These are phyloP conservation scores for Suillus ampliporus DNA, from an alignment of 768 basidiomycete genomes.

Conservation along the genomic window DNA sequence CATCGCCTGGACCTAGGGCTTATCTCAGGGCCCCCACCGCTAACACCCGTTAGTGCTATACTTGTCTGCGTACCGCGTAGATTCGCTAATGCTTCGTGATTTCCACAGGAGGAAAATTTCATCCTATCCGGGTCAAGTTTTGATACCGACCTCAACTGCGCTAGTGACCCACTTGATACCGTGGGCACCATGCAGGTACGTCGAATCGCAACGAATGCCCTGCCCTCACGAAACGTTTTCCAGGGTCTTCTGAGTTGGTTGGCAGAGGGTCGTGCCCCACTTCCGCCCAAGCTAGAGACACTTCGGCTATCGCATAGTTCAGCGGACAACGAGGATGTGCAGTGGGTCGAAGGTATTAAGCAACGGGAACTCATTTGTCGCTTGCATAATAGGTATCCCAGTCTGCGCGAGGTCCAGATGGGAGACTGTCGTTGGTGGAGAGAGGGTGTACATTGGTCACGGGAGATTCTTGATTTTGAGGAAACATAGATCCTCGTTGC, in stretches of 20 bases:
- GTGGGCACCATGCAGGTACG: neutral
- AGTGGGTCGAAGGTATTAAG: neutral
- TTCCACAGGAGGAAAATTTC: neutral
- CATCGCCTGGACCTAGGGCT: slow-evolving; percentile 1
- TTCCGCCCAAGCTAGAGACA: slow-evolving; percentile 1
- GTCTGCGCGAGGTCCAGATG: neutral
- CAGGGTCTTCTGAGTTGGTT: slow-evolving; percentile 1
- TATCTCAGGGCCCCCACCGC: neutral
- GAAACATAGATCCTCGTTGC: neutral
- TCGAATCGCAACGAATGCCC: neutral
- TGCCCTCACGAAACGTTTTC: neutral
- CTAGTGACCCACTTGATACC: neutral
- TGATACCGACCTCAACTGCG: neutral
- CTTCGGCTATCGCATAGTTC: slow-evolving; percentile 3
- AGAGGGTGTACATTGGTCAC: neutral
- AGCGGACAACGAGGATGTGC: neutral
- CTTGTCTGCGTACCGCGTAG: neutral
- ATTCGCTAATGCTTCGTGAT: neutral
- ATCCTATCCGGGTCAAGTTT: neutral
- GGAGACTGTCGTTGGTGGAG: slow-evolving; percentile 7
- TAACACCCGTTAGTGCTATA: neutral
- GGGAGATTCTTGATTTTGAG: slow-evolving; percentile 1
- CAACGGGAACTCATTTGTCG: neutral
- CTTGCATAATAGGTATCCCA: neutral
- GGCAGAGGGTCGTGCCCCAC: neutral